Conservation (phyloP, 768 basidiomycete species). For the Mycena maculata region DNA sequence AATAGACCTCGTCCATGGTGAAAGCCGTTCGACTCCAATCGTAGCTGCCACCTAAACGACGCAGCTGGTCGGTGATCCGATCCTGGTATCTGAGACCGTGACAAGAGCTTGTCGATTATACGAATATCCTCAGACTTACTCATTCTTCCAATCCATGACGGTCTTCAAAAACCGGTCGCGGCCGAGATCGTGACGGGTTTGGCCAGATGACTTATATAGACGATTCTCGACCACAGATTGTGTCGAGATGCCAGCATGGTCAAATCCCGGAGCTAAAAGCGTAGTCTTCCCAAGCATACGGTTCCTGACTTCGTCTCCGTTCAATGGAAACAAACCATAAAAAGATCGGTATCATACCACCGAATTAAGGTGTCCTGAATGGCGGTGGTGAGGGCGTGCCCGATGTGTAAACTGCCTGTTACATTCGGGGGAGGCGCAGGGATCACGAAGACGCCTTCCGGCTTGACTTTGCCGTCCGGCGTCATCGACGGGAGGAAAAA, state of each 20-base stretch:
- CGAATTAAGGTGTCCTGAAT: constrained; percentile 91
- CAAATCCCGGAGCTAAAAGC: no score
- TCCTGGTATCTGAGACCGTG: constrained; percentile 76
- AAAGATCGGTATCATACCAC: constrained; percentile 65
- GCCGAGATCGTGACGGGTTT: constrained; percentile 91
- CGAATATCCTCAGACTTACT: constrained; percentile 64
- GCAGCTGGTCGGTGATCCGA: constrained; percentile 90
- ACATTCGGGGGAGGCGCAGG: constrained; percentile 96
- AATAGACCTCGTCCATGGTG: constrained; percentile 87
- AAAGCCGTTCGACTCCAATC: constrained; percentile 96
- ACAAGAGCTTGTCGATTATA: not conserved
- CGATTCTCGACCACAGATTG: constrained; percentile 87
- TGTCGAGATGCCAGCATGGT: no score
- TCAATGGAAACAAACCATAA: no score
- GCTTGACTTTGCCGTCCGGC: constrained; percentile 64
- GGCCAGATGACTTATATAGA: constrained; percentile 81
- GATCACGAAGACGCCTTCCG: constrained; percentile 82
- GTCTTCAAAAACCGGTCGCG: constrained; percentile 89
- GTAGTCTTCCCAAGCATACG: no score
- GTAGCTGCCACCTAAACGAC: constrained; percentile 90
- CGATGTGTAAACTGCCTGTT: constrained; percentile 94
- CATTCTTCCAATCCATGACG: constrained; percentile 96
- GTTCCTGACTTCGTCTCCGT: no score
- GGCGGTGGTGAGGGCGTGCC: constrained; percentile 91
- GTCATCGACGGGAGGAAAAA: constrained; percentile 85